Evolutionary conservation across 805 yeast genomes (phyloP).

Genomic region (Candida gorgasii): DNA sequence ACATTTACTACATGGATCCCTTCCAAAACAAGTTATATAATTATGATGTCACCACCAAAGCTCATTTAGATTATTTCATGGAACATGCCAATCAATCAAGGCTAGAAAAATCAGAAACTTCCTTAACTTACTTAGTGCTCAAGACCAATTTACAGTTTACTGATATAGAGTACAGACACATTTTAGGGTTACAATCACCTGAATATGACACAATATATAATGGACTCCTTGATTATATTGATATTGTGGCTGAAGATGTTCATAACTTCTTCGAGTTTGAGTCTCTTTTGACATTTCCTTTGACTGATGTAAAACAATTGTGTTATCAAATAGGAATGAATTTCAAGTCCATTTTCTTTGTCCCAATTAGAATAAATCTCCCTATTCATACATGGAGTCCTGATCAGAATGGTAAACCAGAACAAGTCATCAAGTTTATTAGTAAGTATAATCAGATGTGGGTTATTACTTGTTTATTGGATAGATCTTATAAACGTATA

Average conservation of each 20-base stretch:
- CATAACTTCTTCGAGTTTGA: slow-evolving; percentile 5
- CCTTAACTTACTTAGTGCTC: slow-evolving; percentile 17
- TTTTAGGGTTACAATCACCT: slow-evolving; percentile 13
- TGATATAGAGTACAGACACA: slow-evolving; percentile 14
- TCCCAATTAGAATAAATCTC: slow-evolving; percentile 16
- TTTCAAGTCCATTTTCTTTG: slow-evolving; percentile 25
- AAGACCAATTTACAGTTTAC: slow-evolving; percentile 13
- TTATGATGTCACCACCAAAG: slow-evolving; percentile 7
- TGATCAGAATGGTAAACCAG: too few species aligned
- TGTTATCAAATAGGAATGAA: slow-evolving; percentile 25
- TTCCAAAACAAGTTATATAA: slow-evolving; percentile 4
- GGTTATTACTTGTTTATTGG: slow-evolving; percentile 24
- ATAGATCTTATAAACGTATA: too few species aligned
- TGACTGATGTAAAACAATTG: slow-evolving; percentile 26
- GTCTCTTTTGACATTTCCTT: slow-evolving; percentile 16
- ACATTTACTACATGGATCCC: slow-evolving; percentile 10
- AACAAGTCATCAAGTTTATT: slow-evolving; percentile 15
- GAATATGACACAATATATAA: slow-evolving; percentile 5
- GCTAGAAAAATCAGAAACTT: neutral
- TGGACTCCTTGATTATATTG: slow-evolving; percentile 5
- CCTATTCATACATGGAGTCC: too few species aligned
- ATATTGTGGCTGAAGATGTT: neutral
- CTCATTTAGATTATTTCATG: slow-evolving; percentile 8
- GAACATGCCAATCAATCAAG: slow-evolving; percentile 1
- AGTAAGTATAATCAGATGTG: slow-evolving; percentile 31